These are phyloP conservation scores for Dalbergia cochinchinensis DNA, from an alignment of 306 rosid genomes.

Conservation along the genomic window DNA sequence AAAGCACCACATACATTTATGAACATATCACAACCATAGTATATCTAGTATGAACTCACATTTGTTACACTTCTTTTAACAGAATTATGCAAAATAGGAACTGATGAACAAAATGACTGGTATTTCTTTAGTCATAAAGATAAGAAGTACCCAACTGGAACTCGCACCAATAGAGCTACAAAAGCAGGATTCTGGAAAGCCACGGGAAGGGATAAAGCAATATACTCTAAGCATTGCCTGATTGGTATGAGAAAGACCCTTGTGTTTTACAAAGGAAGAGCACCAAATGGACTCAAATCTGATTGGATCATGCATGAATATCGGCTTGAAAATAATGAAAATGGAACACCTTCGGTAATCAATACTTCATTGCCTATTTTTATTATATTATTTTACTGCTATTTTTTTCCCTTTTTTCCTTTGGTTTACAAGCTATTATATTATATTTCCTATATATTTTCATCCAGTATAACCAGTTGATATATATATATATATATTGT, in stretches of 20 bases:
- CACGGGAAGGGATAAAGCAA: slow-evolving; percentile 90
- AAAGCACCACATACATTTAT: background rate
- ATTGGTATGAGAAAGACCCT: slow-evolving; percentile 93
- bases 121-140: slow-evolving; percentile 96
- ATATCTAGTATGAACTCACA: background rate
- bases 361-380: no score
- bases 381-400: background rate
- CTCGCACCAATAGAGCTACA: slow-evolving; percentile 89
- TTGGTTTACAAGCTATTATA: no score
- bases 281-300: slow-evolving; percentile 90
- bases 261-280: slow-evolving; percentile 91
- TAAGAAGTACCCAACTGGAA: slow-evolving; percentile 92
- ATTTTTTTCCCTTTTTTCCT: no score
- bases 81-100: slow-evolving; percentile 84
- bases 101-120: slow-evolving; percentile 82
- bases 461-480: background rate
- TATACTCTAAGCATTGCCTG: slow-evolving; percentile 62
- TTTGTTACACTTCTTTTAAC: slow-evolving; percentile 11
- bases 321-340: slow-evolving; percentile 82
- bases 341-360: slow-evolving; percentile 75
- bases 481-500: no score
- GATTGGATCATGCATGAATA: slow-evolving; percentile 99
- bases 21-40: background rate
- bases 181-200: slow-evolving; percentile 98
- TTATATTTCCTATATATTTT: background rate